phyloP scores from a whole-genome alignment of 805 yeast genomes.

The Lachancea lanzarotensis region DNA sequence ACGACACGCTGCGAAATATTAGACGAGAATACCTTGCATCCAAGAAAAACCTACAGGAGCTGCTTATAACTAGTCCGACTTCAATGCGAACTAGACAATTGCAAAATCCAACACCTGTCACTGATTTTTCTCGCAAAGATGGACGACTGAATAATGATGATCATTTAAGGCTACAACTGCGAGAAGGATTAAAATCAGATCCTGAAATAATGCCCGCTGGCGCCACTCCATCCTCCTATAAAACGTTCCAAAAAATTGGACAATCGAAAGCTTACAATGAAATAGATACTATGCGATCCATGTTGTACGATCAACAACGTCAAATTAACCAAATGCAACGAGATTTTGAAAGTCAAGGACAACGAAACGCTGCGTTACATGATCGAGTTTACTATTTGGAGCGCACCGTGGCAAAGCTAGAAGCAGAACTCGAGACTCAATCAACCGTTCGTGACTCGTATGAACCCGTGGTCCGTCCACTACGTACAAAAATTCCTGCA shows the following conservation, averaged over 20 bases:
- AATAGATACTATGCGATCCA: slow-evolving; percentile 11
- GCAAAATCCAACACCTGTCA: slow-evolving; percentile 5
- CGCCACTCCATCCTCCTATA: background rate
- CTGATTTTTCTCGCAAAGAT: background rate
- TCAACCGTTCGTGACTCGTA: background rate
- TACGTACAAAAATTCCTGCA: background rate
- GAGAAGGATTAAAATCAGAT: slow-evolving; percentile 5
- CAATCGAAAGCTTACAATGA: background rate
- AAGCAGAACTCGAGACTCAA: slow-evolving; percentile 17
- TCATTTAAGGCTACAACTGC: slow-evolving; percentile 10
- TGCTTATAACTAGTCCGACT: slow-evolving; percentile 16
- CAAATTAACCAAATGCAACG: slow-evolving; percentile 16
- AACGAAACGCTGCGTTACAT: slow-evolving; percentile 13
- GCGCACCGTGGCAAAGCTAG: slow-evolving; percentile 10
- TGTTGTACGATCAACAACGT: slow-evolving; percentile 19
- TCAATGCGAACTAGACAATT: background rate
- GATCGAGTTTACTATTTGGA: slow-evolving; percentile 15
- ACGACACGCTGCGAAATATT: slow-evolving; percentile 28
- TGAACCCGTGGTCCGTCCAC: background rate
- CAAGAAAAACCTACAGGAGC: slow-evolving; percentile 22
- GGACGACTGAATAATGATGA: slow-evolving; percentile 8
- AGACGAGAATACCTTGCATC: slow-evolving; percentile 26
- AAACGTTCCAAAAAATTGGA: background rate
- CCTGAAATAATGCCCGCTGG: background rate
- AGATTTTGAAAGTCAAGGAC: slow-evolving; percentile 14